phyloP scores from a whole-genome alignment of 495 filamentous ascomycete genomes.

The Schizothecium vesticola region DNA sequence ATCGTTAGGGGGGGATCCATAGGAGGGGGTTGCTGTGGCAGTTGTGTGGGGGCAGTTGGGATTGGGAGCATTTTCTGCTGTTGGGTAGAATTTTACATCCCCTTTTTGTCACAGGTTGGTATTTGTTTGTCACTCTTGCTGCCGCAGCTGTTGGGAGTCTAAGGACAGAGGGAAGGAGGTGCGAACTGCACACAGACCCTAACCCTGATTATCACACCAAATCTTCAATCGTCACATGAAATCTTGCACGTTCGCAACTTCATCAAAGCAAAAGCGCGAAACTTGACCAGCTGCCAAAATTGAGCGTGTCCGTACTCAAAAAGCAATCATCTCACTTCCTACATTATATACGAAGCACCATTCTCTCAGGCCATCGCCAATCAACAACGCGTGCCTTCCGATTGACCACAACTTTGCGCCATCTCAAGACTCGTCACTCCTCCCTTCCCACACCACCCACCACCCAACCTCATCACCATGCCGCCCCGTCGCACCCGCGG shows the following conservation, averaged over 20 bases:
- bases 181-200: background rate
- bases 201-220: background rate
- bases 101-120: background rate
- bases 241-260: background rate
- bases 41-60: too few species aligned
- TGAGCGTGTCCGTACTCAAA: background rate
- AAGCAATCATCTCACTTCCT: background rate
- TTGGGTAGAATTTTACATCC: background rate
- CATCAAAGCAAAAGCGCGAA: background rate
- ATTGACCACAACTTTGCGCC: background rate
- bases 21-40: background rate
- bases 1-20: background rate
- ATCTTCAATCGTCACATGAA: background rate
- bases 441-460: background rate
- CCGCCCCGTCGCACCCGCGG: slow-evolving; percentile 18
- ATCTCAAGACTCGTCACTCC: background rate
- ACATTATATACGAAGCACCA: background rate
- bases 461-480: slow-evolving; percentile 13
- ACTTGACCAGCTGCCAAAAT: background rate
- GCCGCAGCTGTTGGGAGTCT: background rate
- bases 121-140: background rate
- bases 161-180: background rate
- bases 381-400: background rate
- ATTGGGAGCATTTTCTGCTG: background rate
- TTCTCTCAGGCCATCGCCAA: background rate